Percentiles rank a stretch among this genome's conserved stretches.
phyloP scores from a whole-genome alignment of 1,284 basidiomycete species.

The Moesziomyces sp. region DNA sequence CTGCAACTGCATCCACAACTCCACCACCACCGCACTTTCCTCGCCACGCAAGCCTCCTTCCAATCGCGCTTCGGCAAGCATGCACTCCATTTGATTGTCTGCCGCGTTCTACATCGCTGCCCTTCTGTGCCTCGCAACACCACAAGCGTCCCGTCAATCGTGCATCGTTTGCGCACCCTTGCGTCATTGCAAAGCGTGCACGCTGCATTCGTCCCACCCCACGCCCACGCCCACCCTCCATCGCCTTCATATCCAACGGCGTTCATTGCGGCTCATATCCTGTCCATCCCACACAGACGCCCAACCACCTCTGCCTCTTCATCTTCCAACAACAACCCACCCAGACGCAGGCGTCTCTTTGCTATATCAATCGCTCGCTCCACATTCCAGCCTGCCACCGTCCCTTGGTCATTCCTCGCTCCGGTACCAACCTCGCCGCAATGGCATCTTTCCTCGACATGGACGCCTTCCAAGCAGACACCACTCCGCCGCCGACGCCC shows the following conservation, averaged over 20 bases:
- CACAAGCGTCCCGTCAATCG: too few relatives aligned
- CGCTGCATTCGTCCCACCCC: not conserved
- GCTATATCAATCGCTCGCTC: too few relatives aligned
- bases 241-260: constrained; percentile 8
- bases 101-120: too few relatives aligned
- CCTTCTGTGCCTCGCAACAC: too few relatives aligned
- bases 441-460: constrained; percentile 4
- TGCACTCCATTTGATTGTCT: too few relatives aligned
- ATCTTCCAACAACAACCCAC: constrained; percentile 1
- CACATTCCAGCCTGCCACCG: too few relatives aligned
- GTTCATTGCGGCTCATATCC: constrained; percentile 8
- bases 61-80: too few relatives aligned
- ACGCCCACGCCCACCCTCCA: constrained; percentile 4
- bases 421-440: not conserved
- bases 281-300: constrained; percentile 9
- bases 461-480: constrained; percentile 9
- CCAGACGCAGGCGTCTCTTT: not conserved
- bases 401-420: too few relatives aligned
- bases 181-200: not conserved
- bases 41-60: too few relatives aligned
- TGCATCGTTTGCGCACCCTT: too few relatives aligned
- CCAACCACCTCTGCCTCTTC: not conserved
- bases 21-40: too few relatives aligned
- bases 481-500: constrained; percentile 40
- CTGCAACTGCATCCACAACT: too few relatives aligned